Evolutionary conservation across 495 filamentous ascomycete genomes (phyloP), one percentile per base, ranked within the genome.

Genomic region (Penicillium samsonianum): DNA sequence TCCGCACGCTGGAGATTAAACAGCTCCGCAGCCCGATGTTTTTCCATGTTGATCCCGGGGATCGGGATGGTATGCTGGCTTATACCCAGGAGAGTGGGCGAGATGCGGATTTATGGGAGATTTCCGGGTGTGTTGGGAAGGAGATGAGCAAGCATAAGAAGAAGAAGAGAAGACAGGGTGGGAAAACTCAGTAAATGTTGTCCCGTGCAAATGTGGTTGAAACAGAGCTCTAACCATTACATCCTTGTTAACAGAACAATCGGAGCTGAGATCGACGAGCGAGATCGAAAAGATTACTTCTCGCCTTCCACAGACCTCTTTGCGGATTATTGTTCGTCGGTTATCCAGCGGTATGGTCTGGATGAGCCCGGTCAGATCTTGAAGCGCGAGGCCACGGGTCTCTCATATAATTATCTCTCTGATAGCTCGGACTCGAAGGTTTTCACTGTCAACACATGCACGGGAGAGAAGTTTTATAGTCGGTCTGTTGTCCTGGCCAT

Each of bases 1-100:
- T 87, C 65, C 66, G 72, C 20, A 79, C 71, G 1, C 74, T 86
- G 50, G 77, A 81, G 37, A 87, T 87, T 28, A 70, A 78, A 20
- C 79, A 87, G 65, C 68, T 87, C 16, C 78, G 83, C 14, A 86
- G 83, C 61, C 84, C 83, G 16, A 87, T 87, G 84, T 86, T 87
- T 61, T 86, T 86, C 59, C 84, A 88, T 68, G 70, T 84, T 19
- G 84, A 87, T 57, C 84, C 84, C 0, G 75, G 81, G 2, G 84
- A 88, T 65, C 78, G 84, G 6, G 84, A 87, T 71, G 82, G 82
- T 3, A 69, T 87, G 63, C 59, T 87, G 37, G 81, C 79, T n/a
- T 84, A 83, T 71, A 77, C 82, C 1, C 78, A 81, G 50, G 74
- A 79, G 55, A 71, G 73, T 33, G 78, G 73, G 0, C 63, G 81